Base-by-base conservation (phyloP, 2,329 filamentous ascomycete genomes). In the Phoma sp. region DNA sequence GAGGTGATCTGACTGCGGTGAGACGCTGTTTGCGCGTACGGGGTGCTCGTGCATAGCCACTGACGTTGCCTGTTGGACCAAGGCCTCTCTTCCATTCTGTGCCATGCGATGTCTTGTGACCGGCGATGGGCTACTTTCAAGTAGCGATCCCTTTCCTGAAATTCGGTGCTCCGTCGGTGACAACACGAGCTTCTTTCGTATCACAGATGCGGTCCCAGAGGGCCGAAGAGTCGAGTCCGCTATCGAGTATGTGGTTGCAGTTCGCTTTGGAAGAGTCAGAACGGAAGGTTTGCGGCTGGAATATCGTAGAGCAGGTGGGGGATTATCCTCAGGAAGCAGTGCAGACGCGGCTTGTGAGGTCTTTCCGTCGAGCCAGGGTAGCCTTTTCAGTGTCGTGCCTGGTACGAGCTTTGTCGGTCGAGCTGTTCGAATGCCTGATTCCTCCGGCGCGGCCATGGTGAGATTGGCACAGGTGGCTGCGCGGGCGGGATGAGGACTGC, bases 341-440 rank as follows among this genome's bases (percentile, higher is more conserved):
- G 18, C 25, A 30, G n/a, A 21, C 18, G 48, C 42, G 14, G 33
- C 23, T 25, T 53, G 56, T 5, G 64, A 47, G n/a, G 32, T 37
- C 11, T 62, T 69, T 14, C 58, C 60, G 37, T 70, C 67, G 7
- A 74, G 61, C 71, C 71, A 74, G 14, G 70, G 71, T 17, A 73
- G 64, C 39, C 46, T 66, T 18, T 59, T 71, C 1, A 46, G 25
- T 5, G 56, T 61, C 17, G 45, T 56, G 5, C 56, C 55, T 11
- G 56, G 53, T 14, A 54, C 21, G 37, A 61, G 33, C 43, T 56
- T 68, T 1, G 33, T 25, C 36, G 21, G 11, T 10, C 17, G 49
- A 37, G 42, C 36, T 7, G 14, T 14, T 25, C 18, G 23, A 14
- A 11, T 18, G 18, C 15, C 34, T 60, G 37, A 14, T 39, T 7